Percentiles rank a stretch among this genome's conserved stretches.
Conservation (phyloP, 148 eudicot species). For the Persicaria tinctoria region DNA sequence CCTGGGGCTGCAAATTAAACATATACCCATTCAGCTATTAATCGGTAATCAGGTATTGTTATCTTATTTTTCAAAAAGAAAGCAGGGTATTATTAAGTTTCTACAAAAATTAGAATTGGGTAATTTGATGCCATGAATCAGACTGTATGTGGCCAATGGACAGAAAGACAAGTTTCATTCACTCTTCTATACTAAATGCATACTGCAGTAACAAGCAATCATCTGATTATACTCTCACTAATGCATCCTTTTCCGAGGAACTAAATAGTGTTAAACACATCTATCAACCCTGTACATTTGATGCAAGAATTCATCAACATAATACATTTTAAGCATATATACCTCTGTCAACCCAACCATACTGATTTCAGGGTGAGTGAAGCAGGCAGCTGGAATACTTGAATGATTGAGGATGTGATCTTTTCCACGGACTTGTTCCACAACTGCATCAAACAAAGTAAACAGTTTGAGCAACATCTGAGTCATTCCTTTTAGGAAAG, state of each 20-base stretch:
- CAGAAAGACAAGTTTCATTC: not conserved
- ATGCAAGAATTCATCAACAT: not conserved
- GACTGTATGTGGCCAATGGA: not conserved
- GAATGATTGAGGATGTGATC: constrained; percentile 93
- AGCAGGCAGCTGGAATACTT: constrained; percentile 99
- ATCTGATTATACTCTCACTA: not conserved
- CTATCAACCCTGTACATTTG: not conserved
- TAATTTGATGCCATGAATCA: not conserved
- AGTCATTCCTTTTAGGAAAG: not conserved
- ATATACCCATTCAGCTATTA: not conserved
- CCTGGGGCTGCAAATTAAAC: constrained; percentile 70
- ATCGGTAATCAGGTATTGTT: not conserved
- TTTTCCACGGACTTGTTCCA: constrained; percentile 88
- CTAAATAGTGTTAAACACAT: not conserved
- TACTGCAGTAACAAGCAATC: not conserved
- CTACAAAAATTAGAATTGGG: not conserved
- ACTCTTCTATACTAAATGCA: not conserved
- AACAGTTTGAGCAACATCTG: not conserved
- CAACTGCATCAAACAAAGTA: constrained; percentile 34
- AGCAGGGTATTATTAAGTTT: not conserved
- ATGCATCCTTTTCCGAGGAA: not conserved
- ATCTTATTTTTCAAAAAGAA: too few species aligned
- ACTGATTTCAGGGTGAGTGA: constrained; percentile 99
- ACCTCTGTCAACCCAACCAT: constrained; percentile 99
- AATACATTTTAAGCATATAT: constrained; percentile 2